Percentiles rank a stretch among this genome's conserved stretches.
phyloP scores from a whole-genome alignment of 2,329 filamentous ascomycete genomes.

The Zalaria obscura region DNA sequence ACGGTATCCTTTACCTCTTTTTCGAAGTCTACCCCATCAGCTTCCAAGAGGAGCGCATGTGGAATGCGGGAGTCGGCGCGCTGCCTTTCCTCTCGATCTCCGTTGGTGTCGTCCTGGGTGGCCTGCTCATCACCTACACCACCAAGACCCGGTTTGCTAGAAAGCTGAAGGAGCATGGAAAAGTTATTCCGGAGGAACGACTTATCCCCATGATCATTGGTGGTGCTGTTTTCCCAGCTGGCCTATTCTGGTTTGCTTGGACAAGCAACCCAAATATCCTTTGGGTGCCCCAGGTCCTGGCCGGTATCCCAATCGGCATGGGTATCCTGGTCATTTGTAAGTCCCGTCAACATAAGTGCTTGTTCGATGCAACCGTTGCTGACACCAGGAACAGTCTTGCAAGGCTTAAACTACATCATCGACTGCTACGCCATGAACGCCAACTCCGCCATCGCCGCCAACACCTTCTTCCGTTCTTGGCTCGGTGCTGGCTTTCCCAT shows the following conservation, averaged over 20 bases:
- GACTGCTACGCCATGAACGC: slow-evolving; percentile 23
- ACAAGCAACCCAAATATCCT: slow-evolving; percentile 21
- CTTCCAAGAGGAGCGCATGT: slow-evolving; percentile 13
- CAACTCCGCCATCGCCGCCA: slow-evolving; percentile 22
- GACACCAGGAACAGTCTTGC: slow-evolving; percentile 12
- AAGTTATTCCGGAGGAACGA: slow-evolving; percentile 27
- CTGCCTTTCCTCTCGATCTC: slow-evolving; percentile 16
- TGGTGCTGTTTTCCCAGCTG: slow-evolving; percentile 25
- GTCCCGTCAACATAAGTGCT: too few species aligned
- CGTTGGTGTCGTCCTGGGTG: slow-evolving; percentile 16
- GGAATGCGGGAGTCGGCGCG: slow-evolving; percentile 12
- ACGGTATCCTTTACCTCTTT: slow-evolving; percentile 14
- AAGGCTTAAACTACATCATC: slow-evolving; percentile 22
- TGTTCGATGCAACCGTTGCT: too few species aligned
- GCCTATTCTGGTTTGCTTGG: slow-evolving; percentile 37
- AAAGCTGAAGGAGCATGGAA: slow-evolving; percentile 18
- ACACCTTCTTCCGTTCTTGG: slow-evolving; percentile 19
- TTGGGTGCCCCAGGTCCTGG: slow-evolving; percentile 31
- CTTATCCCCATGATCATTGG: slow-evolving; percentile 31
- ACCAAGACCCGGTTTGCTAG: slow-evolving; percentile 14
- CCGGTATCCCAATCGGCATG: slow-evolving; percentile 28
- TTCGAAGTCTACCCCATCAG: slow-evolving; percentile 17
- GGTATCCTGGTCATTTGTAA: slow-evolving; percentile 24
- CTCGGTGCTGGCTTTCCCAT: slow-evolving; percentile 20
- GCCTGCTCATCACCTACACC: slow-evolving; percentile 9